Base-by-base conservation (phyloP, 2,329 filamentous ascomycete genomes). In the Beauveria pseudobassiana region DNA sequence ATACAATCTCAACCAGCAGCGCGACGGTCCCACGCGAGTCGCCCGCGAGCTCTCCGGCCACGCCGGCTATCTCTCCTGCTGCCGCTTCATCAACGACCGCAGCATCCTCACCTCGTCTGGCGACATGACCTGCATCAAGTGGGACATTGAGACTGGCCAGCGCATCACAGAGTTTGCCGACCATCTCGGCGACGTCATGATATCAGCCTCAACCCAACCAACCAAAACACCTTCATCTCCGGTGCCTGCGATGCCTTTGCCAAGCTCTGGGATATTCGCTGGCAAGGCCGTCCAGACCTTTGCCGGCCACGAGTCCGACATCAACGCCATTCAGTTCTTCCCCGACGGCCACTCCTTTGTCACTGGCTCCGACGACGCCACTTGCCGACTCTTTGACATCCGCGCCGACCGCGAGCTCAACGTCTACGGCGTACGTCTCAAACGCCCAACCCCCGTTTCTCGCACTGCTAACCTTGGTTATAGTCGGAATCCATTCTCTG, bases 51-150 rank as follows among this genome's bases (percentile, higher is more conserved):
- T 99, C 54, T 98, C 95, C 38, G 95, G 95, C 49, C 95, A 99
- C 75, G 96, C 93, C 50, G 95, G 95, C 56, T 99, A 99, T 72
- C 86, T 99, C 50, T 96, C 92, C 24, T 99, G 95, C 88, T 98
- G 95, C 76, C 89, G 95, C 66, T 99, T 99, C 77, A 96, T 98
- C 81, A 98, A 96, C 75, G 95, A 99, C 79, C 88, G 95, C 72
- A 92, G 91, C 73, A 98, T 99, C 71, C 86, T 99, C 66, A 99
- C 95, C 64, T 98, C 95, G 0, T 99, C 95, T 3, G 95, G 95
- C 66, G 95, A 99, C 74, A 99, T 99, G 95, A 99, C 95, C 58
- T 99, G 95, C 76, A 97, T 98, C 88, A 90, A 98, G 73, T 99
- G 95, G 95, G 95, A 99, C 80, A 93, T 99, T 66, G 95, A 99